phyloP scores from a whole-genome alignment of 257 asterid genomes.

The Pogostemon cablin region DNA sequence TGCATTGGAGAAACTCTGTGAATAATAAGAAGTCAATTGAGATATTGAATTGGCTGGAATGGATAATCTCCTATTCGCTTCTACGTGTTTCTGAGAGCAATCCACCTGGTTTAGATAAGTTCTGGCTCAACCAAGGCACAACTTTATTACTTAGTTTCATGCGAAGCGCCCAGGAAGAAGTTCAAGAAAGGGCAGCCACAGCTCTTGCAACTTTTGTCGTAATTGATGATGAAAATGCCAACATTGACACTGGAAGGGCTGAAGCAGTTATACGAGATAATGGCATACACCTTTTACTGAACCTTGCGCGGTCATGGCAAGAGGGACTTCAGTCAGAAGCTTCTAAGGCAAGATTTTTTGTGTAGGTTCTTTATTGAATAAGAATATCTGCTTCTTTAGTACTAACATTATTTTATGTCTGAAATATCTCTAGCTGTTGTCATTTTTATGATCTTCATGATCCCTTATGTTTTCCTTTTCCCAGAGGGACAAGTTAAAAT shows the following conservation, averaged over 20 bases:
- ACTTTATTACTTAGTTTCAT: slow-evolving; percentile 62
- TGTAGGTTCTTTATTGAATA: slow-evolving; percentile 5
- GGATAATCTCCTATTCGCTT: slow-evolving; percentile 74
- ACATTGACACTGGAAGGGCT: slow-evolving; percentile 75
- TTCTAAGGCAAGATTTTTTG: slow-evolving; percentile 56
- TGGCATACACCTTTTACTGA: slow-evolving; percentile 66
- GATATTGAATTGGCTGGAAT: slow-evolving; percentile 74
- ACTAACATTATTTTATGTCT: not conserved
- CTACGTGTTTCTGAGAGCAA: slow-evolving; percentile 79
- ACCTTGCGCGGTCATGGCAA: slow-evolving; percentile 77
- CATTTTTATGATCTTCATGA: slow-evolving; percentile 1
- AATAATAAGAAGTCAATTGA: slow-evolving; percentile 54
- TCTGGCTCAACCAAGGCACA: slow-evolving; percentile 87
- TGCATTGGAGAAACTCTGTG: slow-evolving; percentile 49
- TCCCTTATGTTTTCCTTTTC: not conserved
- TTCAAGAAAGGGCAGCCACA: slow-evolving; percentile 88
- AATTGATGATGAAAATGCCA: slow-evolving; percentile 80
- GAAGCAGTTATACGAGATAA: slow-evolving; percentile 71
- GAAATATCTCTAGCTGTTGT: slow-evolving; percentile 9
- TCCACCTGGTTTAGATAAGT: slow-evolving; percentile 65
- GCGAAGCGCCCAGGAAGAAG: slow-evolving; percentile 80
- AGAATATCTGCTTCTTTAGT: not conserved
- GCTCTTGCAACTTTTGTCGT: slow-evolving; percentile 82
- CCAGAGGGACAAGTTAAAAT: not conserved
- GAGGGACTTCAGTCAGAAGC: slow-evolving; percentile 91